Percentiles rank a stretch among this genome's conserved stretches.
Evolutionary conservation across 176 grass and related monocot species (phyloP).

Genomic region (Typha latifolia): DNA sequence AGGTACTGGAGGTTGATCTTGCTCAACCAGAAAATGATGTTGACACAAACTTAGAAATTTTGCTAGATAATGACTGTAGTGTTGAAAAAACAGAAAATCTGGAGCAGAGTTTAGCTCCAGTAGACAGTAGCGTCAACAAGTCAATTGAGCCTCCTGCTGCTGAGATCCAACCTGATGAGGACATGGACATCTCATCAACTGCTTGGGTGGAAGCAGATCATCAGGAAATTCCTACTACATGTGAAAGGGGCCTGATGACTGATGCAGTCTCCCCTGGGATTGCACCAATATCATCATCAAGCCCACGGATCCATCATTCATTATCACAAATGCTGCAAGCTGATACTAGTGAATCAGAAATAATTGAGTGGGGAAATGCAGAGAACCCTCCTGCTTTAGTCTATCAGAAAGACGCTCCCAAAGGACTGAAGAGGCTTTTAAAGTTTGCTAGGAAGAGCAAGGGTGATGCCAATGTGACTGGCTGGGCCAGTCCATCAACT

Average conservation of each 20-base stretch:
- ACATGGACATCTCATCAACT: slow-evolving; percentile 87
- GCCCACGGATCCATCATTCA: slow-evolving; percentile 80
- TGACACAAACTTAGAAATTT: slow-evolving; percentile 83
- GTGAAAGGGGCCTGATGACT: slow-evolving; percentile 39
- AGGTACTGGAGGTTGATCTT: slow-evolving; percentile 83
- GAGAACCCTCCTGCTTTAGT: slow-evolving; percentile 93
- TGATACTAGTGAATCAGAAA: slow-evolving; percentile 88
- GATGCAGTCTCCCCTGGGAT: slow-evolving; percentile 31
- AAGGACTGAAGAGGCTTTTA: slow-evolving; percentile 96
- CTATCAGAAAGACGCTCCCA: slow-evolving; percentile 94
- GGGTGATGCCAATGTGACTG: slow-evolving; percentile 58
- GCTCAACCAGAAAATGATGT: slow-evolving; percentile 87
- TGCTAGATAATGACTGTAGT: slow-evolving; percentile 66
- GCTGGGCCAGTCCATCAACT: slow-evolving; percentile 60
- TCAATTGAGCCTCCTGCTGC: slow-evolving; percentile 27
- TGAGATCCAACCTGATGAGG: slow-evolving; percentile 67
- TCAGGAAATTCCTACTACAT: slow-evolving; percentile 42
- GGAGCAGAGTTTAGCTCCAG: slow-evolving; percentile 37
- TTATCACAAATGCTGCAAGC: slow-evolving; percentile 99
- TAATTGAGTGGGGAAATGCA: slow-evolving; percentile 98
- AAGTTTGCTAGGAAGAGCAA: slow-evolving; percentile 99
- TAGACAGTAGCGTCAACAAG: slow-evolving; percentile 39
- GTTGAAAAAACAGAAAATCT: slow-evolving; percentile 67
- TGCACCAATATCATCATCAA: slow-evolving; percentile 50
- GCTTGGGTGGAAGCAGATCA: slow-evolving; percentile 93